Base-by-base conservation (phyloP, 768 basidiomycete species). In the Rhodotorula paludigena region DNA sequence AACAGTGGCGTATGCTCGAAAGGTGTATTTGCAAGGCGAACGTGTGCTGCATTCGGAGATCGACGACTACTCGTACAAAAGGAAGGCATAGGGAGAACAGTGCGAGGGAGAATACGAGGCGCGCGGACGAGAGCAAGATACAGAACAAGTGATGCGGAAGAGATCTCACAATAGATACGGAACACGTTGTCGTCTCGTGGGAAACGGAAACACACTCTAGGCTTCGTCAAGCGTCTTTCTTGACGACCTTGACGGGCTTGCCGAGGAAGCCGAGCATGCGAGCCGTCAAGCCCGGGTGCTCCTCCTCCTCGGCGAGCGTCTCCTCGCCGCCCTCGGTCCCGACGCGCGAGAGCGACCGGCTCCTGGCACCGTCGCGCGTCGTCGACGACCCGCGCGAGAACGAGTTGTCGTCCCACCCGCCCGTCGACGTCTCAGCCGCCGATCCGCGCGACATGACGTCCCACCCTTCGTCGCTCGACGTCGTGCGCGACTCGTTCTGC, bases 381-480 rank as follows among this genome's bases (percentile, higher is more conserved):
- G 3, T 4, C 25, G 64, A 61, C 33, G 64, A 66, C 33, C 47
- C 54, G 12, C 60, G 52, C 35, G 64, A 57, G 5, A 33, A 53
- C 14, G 56, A 60, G 23, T 16, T 59, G 28, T 51, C 32, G n/a
- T 48, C 47, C 23, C 58, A 57, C 49, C 62, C 58, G n/a, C 45
- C 49, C 32, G 55, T 47, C 11, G 53, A 55, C 47, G n/a, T 48
- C 16, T 64, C 63, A 8, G 63, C 45, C 21, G 62, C 60, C 3
- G 64, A 65, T 8, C 63, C 68, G 16, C 68, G 45, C 33, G 60
- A 62, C 58, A 70, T 59, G 56, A 62, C 60, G 33, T 70, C 69
- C 69, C 69, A 70, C 21, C 55, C 63, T 21, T 62, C 60, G 53
- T 70, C 69, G 16, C 45, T 41, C n/a, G 69, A 70, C 7, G 62